phyloP scores from a whole-genome alignment of 2,329 filamentous ascomycete genomes.

The Trichophaea hybrida region DNA sequence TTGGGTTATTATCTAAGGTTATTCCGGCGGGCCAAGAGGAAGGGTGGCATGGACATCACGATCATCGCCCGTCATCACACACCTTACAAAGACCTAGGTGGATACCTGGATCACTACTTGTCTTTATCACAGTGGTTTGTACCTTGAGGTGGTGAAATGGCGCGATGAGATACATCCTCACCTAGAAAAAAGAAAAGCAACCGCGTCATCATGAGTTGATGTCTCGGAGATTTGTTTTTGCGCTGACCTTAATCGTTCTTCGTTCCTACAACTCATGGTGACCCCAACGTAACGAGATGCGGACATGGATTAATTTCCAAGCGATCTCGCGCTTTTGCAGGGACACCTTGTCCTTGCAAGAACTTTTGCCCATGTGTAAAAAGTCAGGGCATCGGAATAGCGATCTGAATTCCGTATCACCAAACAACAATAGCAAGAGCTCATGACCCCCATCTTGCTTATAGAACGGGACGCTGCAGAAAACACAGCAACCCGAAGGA shows the following conservation, averaged over 20 bases:
- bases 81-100: background rate
- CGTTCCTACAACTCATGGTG: background rate
- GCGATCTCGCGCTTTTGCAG: constrained; percentile 1
- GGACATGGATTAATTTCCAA: constrained; percentile 2
- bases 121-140: background rate
- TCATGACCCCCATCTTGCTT: background rate
- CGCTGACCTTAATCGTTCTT: background rate
- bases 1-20: background rate
- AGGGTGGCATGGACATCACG: background rate
- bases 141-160: background rate
- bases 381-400: background rate
- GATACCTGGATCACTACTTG: background rate
- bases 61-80: background rate
- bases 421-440: background rate
- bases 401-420: background rate
- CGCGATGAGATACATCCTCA: background rate
- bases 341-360: background rate
- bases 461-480: background rate
- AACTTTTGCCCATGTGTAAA: background rate
- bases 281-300: background rate
- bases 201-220: background rate
- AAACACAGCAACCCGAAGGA: background rate
- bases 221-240: constrained; percentile 6
- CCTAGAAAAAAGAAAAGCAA: background rate
- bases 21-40: background rate